These are phyloP conservation scores for Basidiobolus meristosporus DNA, from an alignment of 371 early-diverging fungal species.

Conservation along the genomic window DNA sequence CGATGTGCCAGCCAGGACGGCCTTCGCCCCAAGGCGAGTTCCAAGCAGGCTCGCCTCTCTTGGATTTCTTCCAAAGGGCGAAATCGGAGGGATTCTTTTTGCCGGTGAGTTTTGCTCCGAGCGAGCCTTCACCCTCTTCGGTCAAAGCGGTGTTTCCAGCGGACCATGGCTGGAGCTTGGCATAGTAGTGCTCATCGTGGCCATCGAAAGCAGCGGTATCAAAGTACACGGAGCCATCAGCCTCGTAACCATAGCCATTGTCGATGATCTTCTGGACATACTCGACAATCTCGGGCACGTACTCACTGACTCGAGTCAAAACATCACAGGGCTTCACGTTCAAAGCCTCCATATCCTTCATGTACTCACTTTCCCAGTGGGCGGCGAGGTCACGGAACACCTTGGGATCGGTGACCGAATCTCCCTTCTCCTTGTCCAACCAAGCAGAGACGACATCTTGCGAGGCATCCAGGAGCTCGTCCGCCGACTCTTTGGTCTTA, in stretches of 20 bases:
- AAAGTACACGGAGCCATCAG: conserved; percentile 97
- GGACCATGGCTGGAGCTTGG: conserved; percentile 81
- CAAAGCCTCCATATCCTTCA: conserved; percentile 88
- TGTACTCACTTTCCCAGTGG: conserved; percentile 92
- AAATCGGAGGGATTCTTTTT: conserved; percentile 80
- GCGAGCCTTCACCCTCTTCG: conserved; percentile 83
- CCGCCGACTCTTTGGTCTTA: conserved; percentile 18
- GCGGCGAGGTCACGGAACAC: conserved; percentile 83
- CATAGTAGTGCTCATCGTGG: conserved; percentile 68
- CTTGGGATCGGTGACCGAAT: conserved; percentile 61
- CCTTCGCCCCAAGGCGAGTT: conserved; percentile 86
- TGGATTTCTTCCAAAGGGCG: conserved; percentile 97
- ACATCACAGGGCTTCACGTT: conserved; percentile 80
- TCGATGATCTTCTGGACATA: conserved; percentile 85
- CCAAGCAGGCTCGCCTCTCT: conserved; percentile 96
- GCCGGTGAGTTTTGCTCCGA: conserved; percentile 47
- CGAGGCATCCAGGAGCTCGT: conserved; percentile 19
- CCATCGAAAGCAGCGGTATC: conserved; percentile 80
- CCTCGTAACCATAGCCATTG: conserved; percentile 91
- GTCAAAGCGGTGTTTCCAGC: conserved; percentile 59
- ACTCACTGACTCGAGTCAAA: conserved; percentile 95
- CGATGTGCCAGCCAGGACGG: conserved; percentile 99
- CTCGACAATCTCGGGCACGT: conserved; percentile 83
- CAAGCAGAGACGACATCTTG: conserved; percentile 27
- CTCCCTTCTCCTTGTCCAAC: conserved; percentile 35